Percentiles rank a stretch among this genome's conserved stretches.
These are phyloP conservation scores for Phytophthora sojae DNA, from an alignment of 352 stramenopile genomes.

Conservation along the genomic window DNA sequence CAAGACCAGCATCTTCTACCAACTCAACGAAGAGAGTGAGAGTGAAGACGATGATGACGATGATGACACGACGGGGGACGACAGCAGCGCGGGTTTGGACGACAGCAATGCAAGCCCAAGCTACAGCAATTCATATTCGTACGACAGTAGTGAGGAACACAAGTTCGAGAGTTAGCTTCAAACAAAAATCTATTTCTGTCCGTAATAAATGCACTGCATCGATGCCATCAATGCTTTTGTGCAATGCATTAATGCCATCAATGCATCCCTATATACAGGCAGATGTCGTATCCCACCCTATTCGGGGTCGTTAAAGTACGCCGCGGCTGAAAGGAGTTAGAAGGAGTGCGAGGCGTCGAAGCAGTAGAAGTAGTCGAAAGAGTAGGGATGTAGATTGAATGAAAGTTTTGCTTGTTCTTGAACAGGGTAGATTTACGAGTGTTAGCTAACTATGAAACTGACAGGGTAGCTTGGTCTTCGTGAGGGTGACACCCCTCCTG, in stretches of 20 bases:
- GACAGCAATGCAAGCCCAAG: not conserved
- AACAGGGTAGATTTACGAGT: too few relatives aligned
- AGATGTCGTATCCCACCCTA: too few relatives aligned
- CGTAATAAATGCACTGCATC: conserved; percentile 5
- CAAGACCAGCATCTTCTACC: conserved; percentile 13
- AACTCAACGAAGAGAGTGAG: conserved; percentile 3
- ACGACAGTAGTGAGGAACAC: conserved; percentile 7
- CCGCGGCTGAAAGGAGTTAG: too few relatives aligned
- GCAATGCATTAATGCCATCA: conserved; percentile 14
- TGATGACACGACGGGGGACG: not conserved
- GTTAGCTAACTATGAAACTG: too few relatives aligned
- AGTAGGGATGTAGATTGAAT: too few relatives aligned
- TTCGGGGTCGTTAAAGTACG: too few relatives aligned
- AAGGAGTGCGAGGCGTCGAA: too few relatives aligned
- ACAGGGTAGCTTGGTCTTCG: too few relatives aligned
- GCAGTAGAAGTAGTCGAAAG: too few relatives aligned
- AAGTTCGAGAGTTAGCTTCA: conserved; percentile 6
- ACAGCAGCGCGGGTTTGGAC: not conserved
- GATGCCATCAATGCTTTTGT: conserved; percentile 15
- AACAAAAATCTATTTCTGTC: conserved; percentile 3
- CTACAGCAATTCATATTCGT: conserved; percentile 4
- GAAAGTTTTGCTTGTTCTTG: too few relatives aligned
- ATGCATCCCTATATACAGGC: too few relatives aligned
- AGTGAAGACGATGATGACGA: conserved; percentile 6
- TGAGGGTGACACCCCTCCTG: too few relatives aligned